Base-by-base conservation (phyloP, 225 moss, liverwort and hornwort genomes). In the Climacium dendroides region DNA sequence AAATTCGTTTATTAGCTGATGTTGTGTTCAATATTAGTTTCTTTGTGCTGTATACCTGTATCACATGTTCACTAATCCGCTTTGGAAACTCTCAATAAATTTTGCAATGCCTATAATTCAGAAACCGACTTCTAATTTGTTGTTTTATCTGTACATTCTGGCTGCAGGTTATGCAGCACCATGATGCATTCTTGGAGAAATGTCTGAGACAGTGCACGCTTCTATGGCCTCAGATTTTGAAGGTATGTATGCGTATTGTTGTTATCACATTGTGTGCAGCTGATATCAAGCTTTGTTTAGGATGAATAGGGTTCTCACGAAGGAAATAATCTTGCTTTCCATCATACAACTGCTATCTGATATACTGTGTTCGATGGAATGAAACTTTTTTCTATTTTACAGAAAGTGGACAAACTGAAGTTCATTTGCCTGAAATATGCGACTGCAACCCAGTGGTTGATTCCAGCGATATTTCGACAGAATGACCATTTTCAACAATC, bases 371-470 rank as follows among this genome's bases (percentile, higher is more conserved):
- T 48, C 35, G 54, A 71, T 65, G 75, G 69, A 83, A 74, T 82
- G 26, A 41, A 73, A 15, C 6, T 26, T 71, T 86, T 63, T 87
- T 48, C 30, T 75, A 14, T 78, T 67, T 67, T 74, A 57, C 96
- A 96, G 96, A 98, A 97, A 94, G 95, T 97, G 87, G 98, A 97
- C 74, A 94, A 95, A 63, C 80, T 98, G 90, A 98, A 98, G 89
- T 89, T 92, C 73, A 95, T 96, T 60, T 98, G 98, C 88, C 95
- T 97, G 88, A 97, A 97, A 82, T 98, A 98, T 88, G 95, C 98
- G 53, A 94, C 95, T 45, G 94, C 98, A 43, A 98, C 96, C 35
- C 98, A 98, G 75, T 95, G 98, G 95, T 94, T 98, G 90, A 97
- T 98, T 90, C 98, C 97, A 64, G 94, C 97, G 41, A 94, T 96